phyloP scores from a whole-genome alignment of 2,329 filamentous ascomycete species.

The Fusarium anthophilum region DNA sequence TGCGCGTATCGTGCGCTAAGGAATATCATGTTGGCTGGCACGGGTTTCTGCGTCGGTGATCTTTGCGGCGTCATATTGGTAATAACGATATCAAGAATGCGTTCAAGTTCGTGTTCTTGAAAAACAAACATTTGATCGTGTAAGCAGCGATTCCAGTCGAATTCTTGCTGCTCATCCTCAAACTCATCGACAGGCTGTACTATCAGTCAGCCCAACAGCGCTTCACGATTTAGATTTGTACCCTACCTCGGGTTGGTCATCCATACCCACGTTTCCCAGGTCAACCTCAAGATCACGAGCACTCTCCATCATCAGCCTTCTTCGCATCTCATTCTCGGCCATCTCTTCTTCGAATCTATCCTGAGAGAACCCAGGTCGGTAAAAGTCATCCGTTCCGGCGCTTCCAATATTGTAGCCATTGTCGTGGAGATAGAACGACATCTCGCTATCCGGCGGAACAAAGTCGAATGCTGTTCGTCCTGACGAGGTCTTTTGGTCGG shows the following conservation, averaged over 20 bases:
- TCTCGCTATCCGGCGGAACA: conserved; percentile 92
- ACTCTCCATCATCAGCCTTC: conserved; percentile 99
- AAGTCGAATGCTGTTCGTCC: conserved; percentile 97
- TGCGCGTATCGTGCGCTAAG: conserved; percentile 95
- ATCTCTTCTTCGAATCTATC: conserved; percentile 97
- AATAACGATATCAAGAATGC: conserved; percentile 94
- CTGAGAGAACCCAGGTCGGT: conserved; percentile 89
- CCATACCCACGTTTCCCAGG: conserved; percentile 91
- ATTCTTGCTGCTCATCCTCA: conserved; percentile 90
- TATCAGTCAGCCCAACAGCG: neutral
- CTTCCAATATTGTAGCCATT: conserved; percentile 91
- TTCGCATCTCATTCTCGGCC: conserved; percentile 93
- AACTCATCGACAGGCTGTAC: conserved; percentile 77
- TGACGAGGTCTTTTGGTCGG: conserved; percentile 92
- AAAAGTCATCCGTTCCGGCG: conserved; percentile 88
- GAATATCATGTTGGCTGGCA: conserved; percentile 97
- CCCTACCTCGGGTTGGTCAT: conserved; percentile 90
- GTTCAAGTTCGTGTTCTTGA: conserved; percentile 90
- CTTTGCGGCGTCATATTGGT: conserved; percentile 98
- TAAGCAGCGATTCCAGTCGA: conserved; percentile 92
- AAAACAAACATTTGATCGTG: conserved; percentile 99
- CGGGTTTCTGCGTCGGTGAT: conserved; percentile 95
- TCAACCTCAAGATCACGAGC: conserved; percentile 97
- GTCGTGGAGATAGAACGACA: conserved; percentile 93
- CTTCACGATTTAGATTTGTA: neutral